A percentile compares a stretch with the other conserved stretches of the same genome.
Conservation (phyloP, 345 rosid genomes). For the Euclidium syriacum region DNA sequence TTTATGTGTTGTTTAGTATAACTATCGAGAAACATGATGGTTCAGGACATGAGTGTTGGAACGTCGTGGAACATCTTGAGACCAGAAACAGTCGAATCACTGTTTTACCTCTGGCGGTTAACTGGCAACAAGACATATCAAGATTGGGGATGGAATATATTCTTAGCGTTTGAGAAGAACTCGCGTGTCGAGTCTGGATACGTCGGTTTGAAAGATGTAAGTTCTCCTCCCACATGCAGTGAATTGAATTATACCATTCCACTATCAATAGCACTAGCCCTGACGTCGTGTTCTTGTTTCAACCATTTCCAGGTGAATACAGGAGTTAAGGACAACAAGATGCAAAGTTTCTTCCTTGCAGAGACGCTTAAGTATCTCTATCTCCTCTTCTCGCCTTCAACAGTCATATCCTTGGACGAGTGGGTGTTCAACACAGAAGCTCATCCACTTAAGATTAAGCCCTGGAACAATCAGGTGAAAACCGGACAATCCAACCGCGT, state of each 20-base stretch:
- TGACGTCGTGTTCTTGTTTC: background rate
- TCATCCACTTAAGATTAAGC: constrained; percentile 69
- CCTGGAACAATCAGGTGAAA: constrained; percentile 27
- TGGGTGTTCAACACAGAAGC: constrained; percentile 99
- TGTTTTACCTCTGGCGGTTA: constrained; percentile 90
- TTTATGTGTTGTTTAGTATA: background rate
- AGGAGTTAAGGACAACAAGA: constrained; percentile 82
- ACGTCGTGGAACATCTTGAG: constrained; percentile 95
- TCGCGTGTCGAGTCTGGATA: constrained; percentile 82
- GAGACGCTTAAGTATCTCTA: constrained; percentile 87
- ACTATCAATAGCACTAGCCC: background rate
- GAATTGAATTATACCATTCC: background rate
- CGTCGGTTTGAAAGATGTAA: constrained; percentile 94
- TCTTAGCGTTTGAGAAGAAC: constrained; percentile 88
- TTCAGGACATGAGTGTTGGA: constrained; percentile 95
- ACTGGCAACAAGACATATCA: constrained; percentile 92
- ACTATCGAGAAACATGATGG: constrained; percentile 11
- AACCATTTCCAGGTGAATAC: constrained; percentile 58
- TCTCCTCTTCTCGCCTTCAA: constrained; percentile 80
- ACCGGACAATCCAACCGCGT: constrained; percentile 5
- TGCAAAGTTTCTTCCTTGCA: constrained; percentile 95
- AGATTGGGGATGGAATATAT: constrained; percentile 99
- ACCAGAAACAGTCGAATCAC: constrained; percentile 96
- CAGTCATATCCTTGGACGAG: constrained; percentile 76
- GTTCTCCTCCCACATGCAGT: constrained; percentile 2